Conservation (phyloP, 352 stramenopile species). For the Pythium aristosporum region DNA sequence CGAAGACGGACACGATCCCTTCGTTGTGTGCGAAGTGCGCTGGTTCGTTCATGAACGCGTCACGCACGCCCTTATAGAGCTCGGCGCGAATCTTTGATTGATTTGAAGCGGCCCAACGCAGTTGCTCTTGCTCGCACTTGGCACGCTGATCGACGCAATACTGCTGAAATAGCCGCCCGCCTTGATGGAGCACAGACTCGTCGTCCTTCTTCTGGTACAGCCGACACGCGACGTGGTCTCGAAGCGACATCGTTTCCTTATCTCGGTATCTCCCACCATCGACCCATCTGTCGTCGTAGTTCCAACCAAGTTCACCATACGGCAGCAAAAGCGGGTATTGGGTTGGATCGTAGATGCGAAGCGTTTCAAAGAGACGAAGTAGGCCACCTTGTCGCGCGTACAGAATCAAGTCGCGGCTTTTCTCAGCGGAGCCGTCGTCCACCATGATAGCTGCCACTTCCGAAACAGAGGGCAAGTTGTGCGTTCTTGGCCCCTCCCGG, state of each 20-base stretch:
- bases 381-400: background rate
- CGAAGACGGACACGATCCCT: conserved; percentile 1
- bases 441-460: conserved; percentile 8
- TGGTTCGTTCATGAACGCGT: conserved; percentile 18
- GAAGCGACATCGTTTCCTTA: conserved; percentile 1
- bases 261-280: background rate
- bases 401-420: conserved; percentile 13
- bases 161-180: conserved; percentile 20
- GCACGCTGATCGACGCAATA: conserved; percentile 17
- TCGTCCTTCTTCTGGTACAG: conserved; percentile 8
- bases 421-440: conserved; percentile 6
- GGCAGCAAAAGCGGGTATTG: conserved; percentile 15
- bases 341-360: background rate
- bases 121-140: conserved; percentile 18
- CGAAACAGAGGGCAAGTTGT: background rate
- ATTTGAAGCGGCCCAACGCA: conserved; percentile 16
- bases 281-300: background rate
- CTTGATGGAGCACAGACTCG: background rate
- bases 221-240: conserved; percentile 10
- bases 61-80: conserved; percentile 8
- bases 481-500: background rate
- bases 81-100: conserved; percentile 15
- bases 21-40: background rate
- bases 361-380: conserved; percentile 13
- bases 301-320: conserved; percentile 10